Base-by-base conservation (phyloP, 148 eudicot genomes). In the Rhododendron ferrugineum region DNA sequence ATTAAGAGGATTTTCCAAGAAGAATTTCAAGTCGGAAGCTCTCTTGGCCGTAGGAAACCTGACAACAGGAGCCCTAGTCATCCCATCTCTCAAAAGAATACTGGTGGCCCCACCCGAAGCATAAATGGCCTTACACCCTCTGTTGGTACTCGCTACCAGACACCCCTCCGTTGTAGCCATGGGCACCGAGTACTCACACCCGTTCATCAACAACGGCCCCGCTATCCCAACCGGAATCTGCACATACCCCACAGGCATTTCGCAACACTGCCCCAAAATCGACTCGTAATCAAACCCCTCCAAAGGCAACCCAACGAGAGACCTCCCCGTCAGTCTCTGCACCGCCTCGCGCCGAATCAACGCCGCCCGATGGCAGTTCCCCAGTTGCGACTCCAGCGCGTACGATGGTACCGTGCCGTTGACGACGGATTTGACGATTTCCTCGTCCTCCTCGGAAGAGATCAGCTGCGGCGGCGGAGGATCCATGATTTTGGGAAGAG, bases 141-240 rank as follows among this genome's bases (percentile, higher is more conserved):
- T 75, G 54, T 89, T 89, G 5, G 91, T 89, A 82, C 89, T 89
- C 34, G 91, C 91, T 0, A 89, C 89, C 84, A 89, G 50, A 81
- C 89, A 87, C 0, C 91, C 91, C 84, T 89, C 91, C 7, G 91
- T 89, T 4, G 91, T 89, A 28, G 91, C 91, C 91, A 89, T 88
- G 13, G 91, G 91, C 26, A 89, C 91, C 20, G 78, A 85, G 84
- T 83, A 88, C 58, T 89, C 89, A 1, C 32, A 11, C 23, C 91
- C 91, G 44, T 89, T 68, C 22, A 89, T 85, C 88, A 89, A 76
- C 82, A 89, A 46, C 37, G 91, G 91, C 40, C 91, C 91, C 4
- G 91, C 91, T 11, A 89, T 84, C 49, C 91, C 91, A 16, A 89
- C 91, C 36, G 91, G 91, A 47, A 89, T 88, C 58, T 89, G 91